Base-by-base conservation (phyloP, 176 grass and related monocot genomes). In the Zea luxurians region DNA sequence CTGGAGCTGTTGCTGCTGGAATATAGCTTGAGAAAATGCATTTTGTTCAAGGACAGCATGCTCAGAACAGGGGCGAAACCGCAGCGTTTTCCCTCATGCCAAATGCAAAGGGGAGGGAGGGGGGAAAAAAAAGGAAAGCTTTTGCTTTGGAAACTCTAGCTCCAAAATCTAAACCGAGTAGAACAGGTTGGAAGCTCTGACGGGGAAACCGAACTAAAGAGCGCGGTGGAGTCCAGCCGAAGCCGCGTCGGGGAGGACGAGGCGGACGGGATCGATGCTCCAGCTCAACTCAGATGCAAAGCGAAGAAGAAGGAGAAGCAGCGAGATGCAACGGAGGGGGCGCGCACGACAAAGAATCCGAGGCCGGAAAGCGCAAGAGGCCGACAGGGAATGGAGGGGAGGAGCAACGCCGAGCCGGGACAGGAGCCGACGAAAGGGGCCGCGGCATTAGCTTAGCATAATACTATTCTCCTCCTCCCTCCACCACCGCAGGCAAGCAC, bases 21-120 rank as follows among this genome's bases (percentile, higher is more conserved):
- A 70, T 92, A 83, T 41, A 80, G 70, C 80, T 76, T 86, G 46
- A 92, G 83, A 49, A 92, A 92, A 82, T 89, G 83, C 83, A 82
- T 79, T 71, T 83, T 88, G 75, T 65, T 79, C 77, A 83, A 41
- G 20, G 74, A 85, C 4, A 88, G 42, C 79, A 76, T 66, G 58
- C 2, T 21, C 59, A 73, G 21, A 67, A 2, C 48, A 88, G 61
- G 54, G 43, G 2, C 17, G 59, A 38, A 3, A 13, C n/a, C 72
- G 17, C 20, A 48, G 50, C 10, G 44, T 7, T 43, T 8, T 42
- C 15, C 60, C 21, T 82, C 87, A 82, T 85, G 37, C 36, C 43
- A 74, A 60, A 68, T 17, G 50, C 45, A 61, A 13, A 13, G 13
- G 34, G 53, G 46, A 13, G 9, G 34, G 72, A 37, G 7, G 2